Conservation (phyloP, 192 early-diverging fungal species). For the Backusella mclennaniae region DNA sequence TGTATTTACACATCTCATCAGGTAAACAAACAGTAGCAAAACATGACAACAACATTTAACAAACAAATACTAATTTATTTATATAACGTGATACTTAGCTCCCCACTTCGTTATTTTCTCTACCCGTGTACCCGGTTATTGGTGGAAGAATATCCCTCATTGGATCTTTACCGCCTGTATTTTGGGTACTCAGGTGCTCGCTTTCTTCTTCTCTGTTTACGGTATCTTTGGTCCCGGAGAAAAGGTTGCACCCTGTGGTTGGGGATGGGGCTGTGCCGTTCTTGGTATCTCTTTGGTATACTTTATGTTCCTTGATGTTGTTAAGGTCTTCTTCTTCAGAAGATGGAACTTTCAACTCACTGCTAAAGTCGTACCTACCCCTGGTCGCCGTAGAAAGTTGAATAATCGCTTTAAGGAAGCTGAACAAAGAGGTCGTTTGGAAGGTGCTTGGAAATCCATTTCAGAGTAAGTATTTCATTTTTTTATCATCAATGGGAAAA, state of each 20-base stretch:
- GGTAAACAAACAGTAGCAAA: slow-evolving; percentile 15
- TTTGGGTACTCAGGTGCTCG: slow-evolving; percentile 83
- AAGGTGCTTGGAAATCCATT: not conserved
- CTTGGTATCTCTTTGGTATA: slow-evolving; percentile 66
- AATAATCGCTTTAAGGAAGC: slow-evolving; percentile 37
- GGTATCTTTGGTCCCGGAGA: slow-evolving; percentile 45
- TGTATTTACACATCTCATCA: slow-evolving; percentile 90
- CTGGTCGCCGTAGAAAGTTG: slow-evolving; percentile 54
- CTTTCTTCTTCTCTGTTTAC: slow-evolving; percentile 75
- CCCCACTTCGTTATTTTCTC: slow-evolving; percentile 91
- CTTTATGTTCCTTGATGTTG: slow-evolving; percentile 75
- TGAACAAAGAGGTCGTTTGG: slow-evolving; percentile 5
- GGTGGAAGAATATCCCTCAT: slow-evolving; percentile 76
- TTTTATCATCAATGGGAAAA: not conserved
- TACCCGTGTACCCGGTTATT: slow-evolving; percentile 74
- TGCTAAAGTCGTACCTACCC: slow-evolving; percentile 70
- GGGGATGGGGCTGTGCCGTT: slow-evolving; percentile 64
- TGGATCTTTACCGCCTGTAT: slow-evolving; percentile 68
- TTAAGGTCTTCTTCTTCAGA: slow-evolving; percentile 77
- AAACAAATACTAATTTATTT: not conserved
- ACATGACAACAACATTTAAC: not conserved
- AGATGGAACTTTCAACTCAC: slow-evolving; percentile 84
- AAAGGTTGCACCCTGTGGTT: slow-evolving; percentile 52
- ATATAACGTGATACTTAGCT: slow-evolving; percentile 13
- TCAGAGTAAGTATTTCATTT: not conserved